Evolutionary conservation across 192 early-diverging fungal species (phyloP).

Genomic region (Blastocladiella britannica): DNA sequence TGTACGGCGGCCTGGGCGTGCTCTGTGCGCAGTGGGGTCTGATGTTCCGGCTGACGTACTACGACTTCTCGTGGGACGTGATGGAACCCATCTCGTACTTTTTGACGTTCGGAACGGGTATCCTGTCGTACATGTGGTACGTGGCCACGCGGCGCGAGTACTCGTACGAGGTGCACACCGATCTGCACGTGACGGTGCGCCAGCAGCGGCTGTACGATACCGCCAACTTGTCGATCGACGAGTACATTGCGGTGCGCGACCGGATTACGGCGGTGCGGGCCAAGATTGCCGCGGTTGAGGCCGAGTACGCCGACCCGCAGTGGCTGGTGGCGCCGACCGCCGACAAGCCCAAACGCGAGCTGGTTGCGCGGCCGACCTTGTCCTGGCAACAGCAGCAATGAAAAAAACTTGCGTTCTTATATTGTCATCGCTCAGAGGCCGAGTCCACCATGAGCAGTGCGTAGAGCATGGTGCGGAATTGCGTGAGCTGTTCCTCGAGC

Average conservation of each 20-base stretch:
- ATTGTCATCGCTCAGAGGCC: too few species aligned
- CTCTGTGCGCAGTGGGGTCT: not conserved
- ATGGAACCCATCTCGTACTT: constrained; percentile 1
- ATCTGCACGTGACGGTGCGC: not conserved
- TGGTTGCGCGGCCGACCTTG: too few species aligned
- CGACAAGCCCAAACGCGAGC: too few species aligned
- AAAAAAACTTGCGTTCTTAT: too few species aligned
- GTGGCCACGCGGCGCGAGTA: not conserved
- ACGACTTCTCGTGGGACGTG: not conserved
- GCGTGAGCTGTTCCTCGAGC: too few species aligned
- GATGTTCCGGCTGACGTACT: not conserved
- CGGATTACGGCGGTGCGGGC: not conserved
- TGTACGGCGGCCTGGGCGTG: not conserved
- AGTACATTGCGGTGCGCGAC: not conserved
- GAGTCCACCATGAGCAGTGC: too few species aligned
- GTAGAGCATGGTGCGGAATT: too few species aligned
- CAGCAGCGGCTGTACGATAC: not conserved
- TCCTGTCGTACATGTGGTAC: not conserved
- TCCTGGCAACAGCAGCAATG: too few species aligned
- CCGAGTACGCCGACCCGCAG: not conserved
- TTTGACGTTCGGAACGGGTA: not conserved
- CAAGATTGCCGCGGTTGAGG: not conserved
- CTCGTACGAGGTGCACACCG: not conserved
- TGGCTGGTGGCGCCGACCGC: too few species aligned
- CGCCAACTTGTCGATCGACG: not conserved